Evolutionary conservation across 768 basidiomycete species (phyloP).

Genomic region (Mycena olivaceomarginata): DNA sequence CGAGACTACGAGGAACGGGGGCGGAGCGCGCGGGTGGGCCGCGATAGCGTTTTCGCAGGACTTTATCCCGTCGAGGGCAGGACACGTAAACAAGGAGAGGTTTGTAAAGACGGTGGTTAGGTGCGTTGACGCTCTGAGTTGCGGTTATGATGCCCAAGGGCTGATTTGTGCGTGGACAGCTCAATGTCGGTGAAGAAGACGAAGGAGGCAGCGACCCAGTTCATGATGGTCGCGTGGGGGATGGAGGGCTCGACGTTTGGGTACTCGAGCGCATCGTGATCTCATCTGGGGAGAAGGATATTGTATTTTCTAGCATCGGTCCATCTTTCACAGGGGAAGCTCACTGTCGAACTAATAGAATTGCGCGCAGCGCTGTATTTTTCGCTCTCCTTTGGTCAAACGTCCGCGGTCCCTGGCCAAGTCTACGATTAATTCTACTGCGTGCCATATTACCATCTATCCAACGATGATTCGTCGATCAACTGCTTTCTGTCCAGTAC

Average conservation of each 20-base stretch:
- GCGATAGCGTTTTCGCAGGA: slow-evolving; percentile 83
- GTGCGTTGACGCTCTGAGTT: slow-evolving; percentile 60
- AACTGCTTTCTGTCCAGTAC: too few relatives aligned
- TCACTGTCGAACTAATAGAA: too few relatives aligned
- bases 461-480: too few relatives aligned
- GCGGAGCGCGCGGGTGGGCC: slow-evolving; percentile 78
- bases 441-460: too few relatives aligned
- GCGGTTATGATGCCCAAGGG: neutral
- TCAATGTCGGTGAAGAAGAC: slow-evolving; percentile 62
- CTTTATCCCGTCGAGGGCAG: slow-evolving; percentile 82
- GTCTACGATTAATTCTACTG: too few relatives aligned
- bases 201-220: slow-evolving; percentile 80
- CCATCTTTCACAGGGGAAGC: too few relatives aligned
- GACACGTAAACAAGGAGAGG: slow-evolving; percentile 88
- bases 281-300: too few relatives aligned
- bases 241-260: slow-evolving; percentile 81
- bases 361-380: too few relatives aligned
- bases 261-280: slow-evolving; percentile 64
- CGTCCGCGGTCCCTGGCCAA: too few relatives aligned
- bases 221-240: slow-evolving; percentile 78
- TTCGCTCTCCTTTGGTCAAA: too few relatives aligned
- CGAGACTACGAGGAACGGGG: slow-evolving; percentile 49
- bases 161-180: slow-evolving; percentile 14
- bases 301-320: too few relatives aligned
- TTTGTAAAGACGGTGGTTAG: slow-evolving; percentile 84